Evolutionary conservation across 75 land plant species (phyloP), one percentile per base, ranked within the genome.

Genomic region (Pseudotsuga menziesii): DNA sequence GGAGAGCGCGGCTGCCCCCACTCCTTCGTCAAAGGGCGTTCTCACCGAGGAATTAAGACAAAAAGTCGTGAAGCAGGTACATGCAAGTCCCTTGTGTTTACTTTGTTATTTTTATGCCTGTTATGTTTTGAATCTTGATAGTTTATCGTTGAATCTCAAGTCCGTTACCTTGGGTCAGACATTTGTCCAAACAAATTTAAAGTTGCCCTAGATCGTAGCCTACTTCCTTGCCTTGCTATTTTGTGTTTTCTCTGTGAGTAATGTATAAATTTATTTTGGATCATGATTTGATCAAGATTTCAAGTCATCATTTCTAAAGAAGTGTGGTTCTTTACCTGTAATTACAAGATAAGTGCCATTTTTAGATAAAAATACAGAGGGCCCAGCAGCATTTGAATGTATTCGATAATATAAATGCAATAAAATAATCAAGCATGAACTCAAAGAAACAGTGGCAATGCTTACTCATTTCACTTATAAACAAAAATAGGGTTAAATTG

Each of bases 21-120:
- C 52, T 69, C 39, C 36, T 25, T 25, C 70, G 15, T 17, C 72
- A n/a, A 69, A 36, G 35, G 12, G 12, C 52, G n/a, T 58, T 19
- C 39, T 64, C 36, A 64, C 67, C 39, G 67, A 64, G 14, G 67
- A 64, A 32, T 64, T 64, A 19, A 64, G 39, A 36, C 67, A 64
- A 29, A 64, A 64, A 7, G 14, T 64, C 35, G 39, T 64, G 19
- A 32, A 64, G 35, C 67, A 64, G 67, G 67, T 64, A 64, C 19
- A 32, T 16, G 17, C 0, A 32, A 8, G 52, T 8, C 9, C 52
- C 8, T 44, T 44, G 8, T 44, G 52, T 44, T 7, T 44, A 44
- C 52, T n/a, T n/a, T 44, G 9, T 44, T 44, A 8, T 59, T 23
- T 6, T 59, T 59, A 9, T 22, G 25, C 25, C 2, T 59, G 25